Percentiles rank a stretch among this genome's conserved stretches.
Conservation (phyloP, 768 basidiomycete genomes). For the Trichaptum fuscoviolaceum region DNA sequence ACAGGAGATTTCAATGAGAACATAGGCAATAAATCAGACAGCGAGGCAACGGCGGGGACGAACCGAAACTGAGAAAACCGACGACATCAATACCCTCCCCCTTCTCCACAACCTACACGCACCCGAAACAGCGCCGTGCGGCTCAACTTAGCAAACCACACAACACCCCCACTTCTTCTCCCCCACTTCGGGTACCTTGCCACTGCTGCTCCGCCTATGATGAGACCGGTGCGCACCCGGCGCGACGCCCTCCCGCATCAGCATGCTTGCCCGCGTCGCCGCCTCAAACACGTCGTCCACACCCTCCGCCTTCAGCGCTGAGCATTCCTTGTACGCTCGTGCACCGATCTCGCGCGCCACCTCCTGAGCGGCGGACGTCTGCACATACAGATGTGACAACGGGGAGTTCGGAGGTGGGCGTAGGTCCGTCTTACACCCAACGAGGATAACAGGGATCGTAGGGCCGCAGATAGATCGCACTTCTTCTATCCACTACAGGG, state of each 20-base stretch:
- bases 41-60: neutral
- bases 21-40: conserved; percentile 2
- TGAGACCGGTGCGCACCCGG: conserved; percentile 39
- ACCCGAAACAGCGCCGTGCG: neutral
- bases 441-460: conserved; percentile 87
- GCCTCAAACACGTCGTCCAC: conserved; percentile 98
- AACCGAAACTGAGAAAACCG: neutral
- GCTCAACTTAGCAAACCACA: conserved; percentile 48
- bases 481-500: conserved; percentile 90
- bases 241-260: conserved; percentile 79
- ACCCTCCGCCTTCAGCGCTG: conserved; percentile 82
- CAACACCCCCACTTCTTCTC: conserved; percentile 53
- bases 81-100: conserved; percentile 2
- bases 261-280: conserved; percentile 93
- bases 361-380: conserved; percentile 75
- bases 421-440: conserved; percentile 94
- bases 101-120: neutral
- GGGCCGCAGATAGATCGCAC: conserved; percentile 95
- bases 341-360: conserved; percentile 85
- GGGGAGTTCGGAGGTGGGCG: conserved; percentile 53
- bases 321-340: conserved; percentile 91
- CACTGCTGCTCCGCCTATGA: conserved; percentile 51
- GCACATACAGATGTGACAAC: conserved; percentile 45
- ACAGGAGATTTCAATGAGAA: neutral
- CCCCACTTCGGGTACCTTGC: conserved; percentile 25